phyloP scores from a whole-genome alignment of 2,329 filamentous ascomycete genomes.

The Emmonsiellopsis sp. region DNA sequence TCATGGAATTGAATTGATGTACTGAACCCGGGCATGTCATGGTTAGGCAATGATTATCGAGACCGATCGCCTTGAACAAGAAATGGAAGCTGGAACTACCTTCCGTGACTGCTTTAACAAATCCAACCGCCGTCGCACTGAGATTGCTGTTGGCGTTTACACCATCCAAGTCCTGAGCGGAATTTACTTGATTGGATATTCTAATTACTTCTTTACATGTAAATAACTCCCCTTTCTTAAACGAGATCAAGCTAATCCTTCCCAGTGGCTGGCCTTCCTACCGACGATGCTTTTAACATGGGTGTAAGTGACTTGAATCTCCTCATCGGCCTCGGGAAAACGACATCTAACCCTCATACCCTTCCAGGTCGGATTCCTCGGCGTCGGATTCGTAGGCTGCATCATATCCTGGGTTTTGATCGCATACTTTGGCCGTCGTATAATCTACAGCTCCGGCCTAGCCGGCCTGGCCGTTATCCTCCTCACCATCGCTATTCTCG shows the following conservation, averaged over 20 bases:
- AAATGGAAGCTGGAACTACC: slow-evolving; percentile 30
- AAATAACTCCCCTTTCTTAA: neutral
- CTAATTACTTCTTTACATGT: slow-evolving; percentile 17
- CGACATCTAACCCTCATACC: neutral
- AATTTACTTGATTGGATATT: slow-evolving; percentile 34
- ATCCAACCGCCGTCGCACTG: slow-evolving; percentile 34
- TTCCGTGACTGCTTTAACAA: slow-evolving; percentile 33
- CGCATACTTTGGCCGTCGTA: slow-evolving; percentile 25
- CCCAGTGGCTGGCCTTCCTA: slow-evolving; percentile 19
- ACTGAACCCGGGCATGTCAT: neutral
- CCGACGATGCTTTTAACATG: slow-evolving; percentile 29
- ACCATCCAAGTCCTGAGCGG: slow-evolving; percentile 36
- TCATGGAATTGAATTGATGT: neutral
- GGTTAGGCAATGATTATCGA: slow-evolving; percentile 15
- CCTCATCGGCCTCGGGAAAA: neutral
- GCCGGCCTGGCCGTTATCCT: slow-evolving; percentile 22
- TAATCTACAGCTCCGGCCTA: slow-evolving; percentile 25
- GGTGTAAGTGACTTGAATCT: slow-evolving; percentile 18
- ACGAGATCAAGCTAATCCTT: neutral
- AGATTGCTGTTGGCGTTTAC: slow-evolving; percentile 37
- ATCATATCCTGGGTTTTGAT: slow-evolving; percentile 27
- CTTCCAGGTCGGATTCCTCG: slow-evolving; percentile 25
- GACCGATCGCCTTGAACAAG: slow-evolving; percentile 25
- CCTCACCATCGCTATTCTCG: slow-evolving; percentile 34
- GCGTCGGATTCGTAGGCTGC: slow-evolving; percentile 31